Base-by-base conservation (phyloP, 805 yeast genomes). In the Brettanomyces anomalus region DNA sequence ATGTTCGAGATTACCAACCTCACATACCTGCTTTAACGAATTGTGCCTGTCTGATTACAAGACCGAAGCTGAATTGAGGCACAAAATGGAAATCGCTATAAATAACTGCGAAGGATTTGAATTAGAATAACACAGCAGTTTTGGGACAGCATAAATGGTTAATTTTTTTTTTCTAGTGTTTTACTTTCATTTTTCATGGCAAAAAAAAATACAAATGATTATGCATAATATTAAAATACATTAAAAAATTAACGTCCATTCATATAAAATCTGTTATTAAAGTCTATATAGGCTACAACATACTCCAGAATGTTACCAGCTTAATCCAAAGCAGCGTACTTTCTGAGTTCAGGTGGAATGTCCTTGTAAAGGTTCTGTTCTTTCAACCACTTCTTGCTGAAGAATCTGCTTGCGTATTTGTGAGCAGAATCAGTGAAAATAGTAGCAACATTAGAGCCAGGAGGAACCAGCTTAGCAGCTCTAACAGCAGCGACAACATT, bases 11-110 rank as follows among this genome's bases (percentile, higher is more conserved):
- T 62, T 89, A 15, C 97, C 97, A 0, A 66, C 82, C 14, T 87
- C 97, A 0, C 97, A 90, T 57, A 93, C 97, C 0, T 90, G 98
- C 53, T 90, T 93, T 66, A 93, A 90, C 57, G 96, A 90, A 65
- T 58, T 90, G 19, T 82, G 90, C 43, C 51, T 93, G 5, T 83
- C 78, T 60, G 78, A 78, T 32, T 90, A 90, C 58, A 50, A 62
- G 13, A 56, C 74, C 5, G 65, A 67, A 46, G 75, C 71, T n/a
- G 76, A 74, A 47, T 64, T 93, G 42, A 58, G 64, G 36, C 42
- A 55, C 1, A 89, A 85, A 60, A 60, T 90, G 45, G 56, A 65
- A n/a, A 55, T 70, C 49, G 96, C 97, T 0, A 72, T 90, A 16
- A 64, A 71, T 37, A 94, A 83, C 56, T 79, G 88, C 47, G 82